Evolutionary conservation across 768 basidiomycete species (phyloP), one percentile per base, ranked within the genome.

Genomic region (Psilocybe tampanensis): DNA sequence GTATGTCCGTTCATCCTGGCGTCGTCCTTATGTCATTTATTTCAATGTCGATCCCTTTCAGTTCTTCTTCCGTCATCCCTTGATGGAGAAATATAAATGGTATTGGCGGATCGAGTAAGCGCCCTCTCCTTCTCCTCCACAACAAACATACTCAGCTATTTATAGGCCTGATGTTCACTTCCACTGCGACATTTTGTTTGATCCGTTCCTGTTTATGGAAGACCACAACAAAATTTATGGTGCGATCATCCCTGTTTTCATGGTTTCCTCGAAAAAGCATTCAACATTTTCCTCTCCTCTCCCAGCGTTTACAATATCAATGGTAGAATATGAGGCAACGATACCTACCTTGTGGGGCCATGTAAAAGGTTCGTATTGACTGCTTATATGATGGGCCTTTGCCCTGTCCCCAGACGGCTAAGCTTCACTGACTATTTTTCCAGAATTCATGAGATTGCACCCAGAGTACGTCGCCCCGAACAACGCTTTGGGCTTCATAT

Each of bases 281-380:
- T 52, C 9, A 47, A 21, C 44, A 72, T 73, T 58, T 45, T 29
- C 63, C 22, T n/a, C n/a, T n/a, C n/a, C n/a, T n/a, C 52, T 43
- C 23, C 17, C 47, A 56, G 55, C 57, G 5, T 95, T 92, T 72
- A 91, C 89, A 0, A 81, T 94, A 18, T 81, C 87, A 0, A 77
- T 93, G 50, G 86, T 83, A 59, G 92, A 95, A 68, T 92, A 85
- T 65, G 80, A 81, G 42, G 80, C 83, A 47, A 95, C 93, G 1
- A 90, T 95, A 41, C 82, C 86, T 2, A 88, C 91, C 0, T 74
- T 95, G 0, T 95, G 92, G 92, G 69, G 77, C 8, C 76, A 81
- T 6, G 86, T 88, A 21, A 85, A 83, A 76, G 84, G 90, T 85
- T 34, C 9, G 69, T 68, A 24, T 19, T 21, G n/a, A 19, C 22